A percentile compares a stretch with the other conserved stretches of the same genome.
These are phyloP conservation scores for Skeletonema marinoi DNA, from an alignment of 108 stramenopile genomes.

Conservation along the genomic window DNA sequence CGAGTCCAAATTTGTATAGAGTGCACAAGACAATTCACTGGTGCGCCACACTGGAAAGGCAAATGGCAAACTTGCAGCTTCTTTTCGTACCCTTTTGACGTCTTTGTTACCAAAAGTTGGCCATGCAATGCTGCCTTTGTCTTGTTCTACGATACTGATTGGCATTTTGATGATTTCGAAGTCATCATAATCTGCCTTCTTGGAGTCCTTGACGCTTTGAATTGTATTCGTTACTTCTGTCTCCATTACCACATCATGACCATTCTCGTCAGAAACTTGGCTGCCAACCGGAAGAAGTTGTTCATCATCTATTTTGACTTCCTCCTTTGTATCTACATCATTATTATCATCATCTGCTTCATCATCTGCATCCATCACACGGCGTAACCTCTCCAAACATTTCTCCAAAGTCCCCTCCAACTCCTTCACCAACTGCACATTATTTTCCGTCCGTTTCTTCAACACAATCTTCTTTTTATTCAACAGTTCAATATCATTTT, in stretches of 20 bases:
- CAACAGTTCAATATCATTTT: conserved; percentile 12
- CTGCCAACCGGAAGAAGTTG: neutral
- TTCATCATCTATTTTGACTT: conserved; percentile 3
- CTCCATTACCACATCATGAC: neutral
- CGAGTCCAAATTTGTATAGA: conserved; percentile 18
- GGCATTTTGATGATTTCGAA: neutral
- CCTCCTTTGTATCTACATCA: conserved; percentile 7
- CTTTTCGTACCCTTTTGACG: conserved; percentile 8
- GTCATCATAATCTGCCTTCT: neutral
- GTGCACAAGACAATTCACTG: conserved; percentile 11
- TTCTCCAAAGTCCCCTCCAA: conserved; percentile 33
- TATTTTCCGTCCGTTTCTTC: conserved; percentile 30
- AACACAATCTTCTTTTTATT: conserved; percentile 11
- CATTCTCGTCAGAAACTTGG: neutral
- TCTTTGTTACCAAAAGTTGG: neutral
- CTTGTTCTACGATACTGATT: neutral
- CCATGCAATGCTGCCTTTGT: conserved; percentile 8
- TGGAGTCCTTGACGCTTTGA: neutral
- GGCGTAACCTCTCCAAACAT: conserved; percentile 26
- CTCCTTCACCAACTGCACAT: conserved; percentile 20
- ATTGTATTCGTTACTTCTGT: neutral
- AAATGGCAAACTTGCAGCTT: neutral
- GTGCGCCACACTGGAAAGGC: conserved; percentile 28
- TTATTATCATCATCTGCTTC: neutral
- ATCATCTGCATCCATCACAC: neutral